Evolutionary conservation across 148 eudicot species (phyloP).

Genomic region (Mesembryanthemum crystallinum): DNA sequence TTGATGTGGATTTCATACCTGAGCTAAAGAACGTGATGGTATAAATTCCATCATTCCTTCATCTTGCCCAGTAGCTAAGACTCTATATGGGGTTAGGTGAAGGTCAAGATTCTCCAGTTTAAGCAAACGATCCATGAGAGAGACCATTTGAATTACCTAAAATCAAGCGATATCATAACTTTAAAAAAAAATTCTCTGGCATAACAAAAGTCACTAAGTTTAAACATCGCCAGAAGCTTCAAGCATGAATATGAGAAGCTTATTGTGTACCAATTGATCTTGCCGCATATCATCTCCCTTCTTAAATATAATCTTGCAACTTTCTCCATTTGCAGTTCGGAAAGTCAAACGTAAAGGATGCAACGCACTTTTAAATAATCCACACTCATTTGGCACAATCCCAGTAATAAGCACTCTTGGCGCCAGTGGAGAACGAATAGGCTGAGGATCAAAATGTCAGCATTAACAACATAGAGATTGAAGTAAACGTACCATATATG

Average conservation of each 20-base stretch:
- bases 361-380: conserved; percentile 84
- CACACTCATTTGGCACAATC: conserved; percentile 86
- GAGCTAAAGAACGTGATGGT: conserved; percentile 93
- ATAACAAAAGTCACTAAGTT: background rate
- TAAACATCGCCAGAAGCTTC: conserved; percentile 1
- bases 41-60: conserved; percentile 98
- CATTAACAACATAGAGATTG: conserved; percentile 2
- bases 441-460: conserved; percentile 45
- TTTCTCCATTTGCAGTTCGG: conserved; percentile 74
- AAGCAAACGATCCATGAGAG: conserved; percentile 95
- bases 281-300: conserved; percentile 99
- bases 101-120: conserved; percentile 96
- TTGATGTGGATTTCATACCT: conserved; percentile 54
- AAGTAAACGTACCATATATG: background rate
- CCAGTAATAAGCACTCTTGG: conserved; percentile 86
- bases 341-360: conserved; percentile 88
- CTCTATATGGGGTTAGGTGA: conserved; percentile 92
- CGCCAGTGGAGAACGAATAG: conserved; percentile 85
- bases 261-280: conserved; percentile 76
- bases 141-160: conserved; percentile 95
- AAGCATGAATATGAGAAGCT: conserved; percentile 7
- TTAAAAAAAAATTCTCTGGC: background rate
- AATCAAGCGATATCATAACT: conserved; percentile 12
- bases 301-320: conserved; percentile 86
- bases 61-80: conserved; percentile 92